Percentiles rank a stretch among this genome's conserved stretches.
phyloP scores from a whole-genome alignment of 2,329 filamentous ascomycete genomes.

The Calonectria ilicicola region DNA sequence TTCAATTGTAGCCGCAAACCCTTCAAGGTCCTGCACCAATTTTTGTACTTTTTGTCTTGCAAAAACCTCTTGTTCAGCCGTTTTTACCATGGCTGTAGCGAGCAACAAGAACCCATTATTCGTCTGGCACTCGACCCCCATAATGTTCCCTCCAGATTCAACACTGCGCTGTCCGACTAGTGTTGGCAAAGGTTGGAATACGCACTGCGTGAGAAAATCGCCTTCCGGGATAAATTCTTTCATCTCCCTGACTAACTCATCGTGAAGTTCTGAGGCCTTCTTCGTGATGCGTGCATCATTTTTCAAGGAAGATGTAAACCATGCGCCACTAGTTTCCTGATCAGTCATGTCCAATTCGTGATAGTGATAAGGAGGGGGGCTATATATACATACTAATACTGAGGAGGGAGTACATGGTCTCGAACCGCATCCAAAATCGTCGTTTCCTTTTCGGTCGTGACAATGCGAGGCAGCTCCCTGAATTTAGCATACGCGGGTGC shows the following conservation, averaged over 20 bases:
- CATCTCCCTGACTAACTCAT: constrained; percentile 20
- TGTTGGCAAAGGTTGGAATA: constrained; percentile 15
- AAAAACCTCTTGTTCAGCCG: constrained; percentile 3
- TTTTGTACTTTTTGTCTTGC: neutral
- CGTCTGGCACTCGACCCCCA: constrained; percentile 18
- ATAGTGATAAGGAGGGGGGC: neutral
- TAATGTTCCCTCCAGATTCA: constrained; percentile 10
- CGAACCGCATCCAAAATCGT: constrained; percentile 26
- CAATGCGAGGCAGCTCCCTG: constrained; percentile 30
- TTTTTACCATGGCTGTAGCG: constrained; percentile 21
- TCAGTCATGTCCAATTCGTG: neutral
- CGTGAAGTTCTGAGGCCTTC: constrained; percentile 13
- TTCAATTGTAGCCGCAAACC: constrained; percentile 27
- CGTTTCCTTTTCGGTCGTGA: constrained; percentile 28
- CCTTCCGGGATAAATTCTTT: constrained; percentile 14
- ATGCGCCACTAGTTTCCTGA: neutral
- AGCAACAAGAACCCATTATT: constrained; percentile 21
- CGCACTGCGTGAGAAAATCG: constrained; percentile 19
- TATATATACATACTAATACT: constrained; percentile 25
- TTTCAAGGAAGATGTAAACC: constrained; percentile 23
- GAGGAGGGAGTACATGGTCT: constrained; percentile 30
- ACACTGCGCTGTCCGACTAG: constrained; percentile 15
- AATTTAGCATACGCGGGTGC: constrained; percentile 31
- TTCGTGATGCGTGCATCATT: constrained; percentile 14
- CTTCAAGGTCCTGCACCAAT: constrained; percentile 20